Evolutionary conservation across 2,329 filamentous ascomycete species (phyloP).

Genomic region (Elsinoe batatas): DNA sequence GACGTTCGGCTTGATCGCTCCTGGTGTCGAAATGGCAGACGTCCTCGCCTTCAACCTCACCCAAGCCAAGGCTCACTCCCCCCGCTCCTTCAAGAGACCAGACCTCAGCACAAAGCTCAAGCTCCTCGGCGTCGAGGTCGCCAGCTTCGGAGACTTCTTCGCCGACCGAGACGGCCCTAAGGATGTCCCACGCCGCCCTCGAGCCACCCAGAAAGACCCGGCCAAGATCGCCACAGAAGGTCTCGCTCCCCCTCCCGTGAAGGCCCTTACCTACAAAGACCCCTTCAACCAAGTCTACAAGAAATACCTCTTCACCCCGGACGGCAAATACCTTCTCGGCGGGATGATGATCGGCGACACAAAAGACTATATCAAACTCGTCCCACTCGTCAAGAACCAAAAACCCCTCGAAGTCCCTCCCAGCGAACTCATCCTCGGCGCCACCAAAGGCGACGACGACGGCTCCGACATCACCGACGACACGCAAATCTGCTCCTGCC

Average conservation of each 20-base stretch:
- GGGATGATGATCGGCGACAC: conserved; percentile 97
- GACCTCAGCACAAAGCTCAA: conserved; percentile 90
- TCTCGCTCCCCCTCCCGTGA: conserved; percentile 53
- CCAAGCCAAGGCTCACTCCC: conserved; percentile 61
- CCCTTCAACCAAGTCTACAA: conserved; percentile 85
- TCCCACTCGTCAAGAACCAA: conserved; percentile 76
- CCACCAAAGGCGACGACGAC: conserved; percentile 62
- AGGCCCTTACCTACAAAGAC: conserved; percentile 79
- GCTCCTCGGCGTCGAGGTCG: conserved; percentile 79
- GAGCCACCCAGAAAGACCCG: conserved; percentile 32
- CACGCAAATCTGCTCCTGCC: conserved; percentile 83
- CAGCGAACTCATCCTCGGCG: conserved; percentile 72
- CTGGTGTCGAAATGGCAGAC: conserved; percentile 87
- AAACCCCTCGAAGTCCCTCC: conserved; percentile 70
- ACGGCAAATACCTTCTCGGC: conserved; percentile 83
- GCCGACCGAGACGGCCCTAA: conserved; percentile 76
- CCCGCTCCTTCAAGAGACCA: conserved; percentile 64
- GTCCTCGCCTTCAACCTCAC: conserved; percentile 86
- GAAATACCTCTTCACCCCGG: conserved; percentile 82
- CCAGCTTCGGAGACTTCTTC: conserved; percentile 90
- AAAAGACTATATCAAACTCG: conserved; percentile 78
- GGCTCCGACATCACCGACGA: conserved; percentile 72
- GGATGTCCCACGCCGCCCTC: conserved; percentile 52
- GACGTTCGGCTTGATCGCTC: conserved; percentile 80
- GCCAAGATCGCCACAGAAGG: conserved; percentile 47